Evolutionary conservation across 1,284 basidiomycete genomes (phyloP), one percentile per base, ranked within the genome.

Genomic region (Ganoderma resinaceum): DNA sequence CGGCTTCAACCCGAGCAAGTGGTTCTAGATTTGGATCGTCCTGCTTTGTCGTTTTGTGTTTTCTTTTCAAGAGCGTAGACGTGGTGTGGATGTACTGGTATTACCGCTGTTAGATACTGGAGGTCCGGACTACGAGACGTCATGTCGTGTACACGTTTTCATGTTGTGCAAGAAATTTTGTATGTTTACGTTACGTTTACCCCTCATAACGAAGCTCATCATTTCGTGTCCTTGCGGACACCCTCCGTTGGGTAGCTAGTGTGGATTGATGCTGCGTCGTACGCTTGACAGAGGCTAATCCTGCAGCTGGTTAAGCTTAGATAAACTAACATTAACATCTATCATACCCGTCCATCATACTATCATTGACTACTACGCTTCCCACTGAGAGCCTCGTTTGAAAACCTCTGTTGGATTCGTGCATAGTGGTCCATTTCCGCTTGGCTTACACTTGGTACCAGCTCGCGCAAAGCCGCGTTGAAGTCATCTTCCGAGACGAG

Each of bases 361-460:
- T 11, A 12, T 35, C 16, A 33, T n/a, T 62, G 23, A 33, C 42
- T 38, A 46, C 61, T 37, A 14, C 14, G 52, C 16, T 33, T 61
- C 9, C 63, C 65, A 35, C 68, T 74, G 26, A 73, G 67, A 14
- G 75, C 74, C 58, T 76, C 72, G 35, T 68, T 73, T 0, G 88
- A 89, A 76, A 97, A 97, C 66, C 87, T 86, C 71, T 83, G 80
- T 79, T 95, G 94, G 11, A 97, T 90, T 65, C 82, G 79, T 35
- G 86, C 84, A 79, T 99, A 99, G 78, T 97, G 94, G 9, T 88
- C 87, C 91, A 99, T 92, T 79, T 99, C 98, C 37, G 89, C 89
- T 70, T 91, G 86, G 75, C 92, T 96, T 11, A 99, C 95, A 77
- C 94, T 96, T 3, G 98, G 96, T 12, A 93, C 86, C 2, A 99